These are phyloP conservation scores for Fraxinus nigra DNA, from an alignment of 305 asterid species.

Conservation along the genomic window DNA sequence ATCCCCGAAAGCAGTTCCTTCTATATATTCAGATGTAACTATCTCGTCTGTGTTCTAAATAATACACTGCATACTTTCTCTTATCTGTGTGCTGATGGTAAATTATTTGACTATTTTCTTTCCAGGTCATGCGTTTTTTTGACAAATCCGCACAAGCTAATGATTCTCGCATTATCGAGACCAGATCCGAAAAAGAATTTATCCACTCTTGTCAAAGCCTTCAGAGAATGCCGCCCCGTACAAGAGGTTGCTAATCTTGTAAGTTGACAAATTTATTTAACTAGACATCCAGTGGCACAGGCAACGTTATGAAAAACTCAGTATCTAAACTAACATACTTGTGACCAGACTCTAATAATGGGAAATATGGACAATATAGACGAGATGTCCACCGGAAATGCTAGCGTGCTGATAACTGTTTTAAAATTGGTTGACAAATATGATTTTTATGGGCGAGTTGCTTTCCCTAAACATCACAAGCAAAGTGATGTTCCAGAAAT, in stretches of 20 bases:
- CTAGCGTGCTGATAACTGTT: slow-evolving; percentile 65
- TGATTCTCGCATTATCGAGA: slow-evolving; percentile 81
- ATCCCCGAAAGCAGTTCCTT: slow-evolving; percentile 63
- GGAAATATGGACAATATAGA: slow-evolving; percentile 87
- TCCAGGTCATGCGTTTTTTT: slow-evolving; percentile 78
- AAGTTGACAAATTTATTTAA: slow-evolving; percentile 22
- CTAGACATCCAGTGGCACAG: neutral
- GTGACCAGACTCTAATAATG: slow-evolving; percentile 77
- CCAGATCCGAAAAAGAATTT: slow-evolving; percentile 87
- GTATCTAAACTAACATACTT: neutral
- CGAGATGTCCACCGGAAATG: slow-evolving; percentile 73
- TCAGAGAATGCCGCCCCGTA: slow-evolving; percentile 83
- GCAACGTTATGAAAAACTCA: neutral
- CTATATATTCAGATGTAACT: slow-evolving; percentile 82
- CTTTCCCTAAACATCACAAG: slow-evolving; percentile 88
- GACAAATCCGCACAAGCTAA: slow-evolving; percentile 90
- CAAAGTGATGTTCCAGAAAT: slow-evolving; percentile 85
- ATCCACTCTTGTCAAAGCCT: slow-evolving; percentile 77
- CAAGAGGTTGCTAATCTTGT: slow-evolving; percentile 90
- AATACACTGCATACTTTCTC: neutral
- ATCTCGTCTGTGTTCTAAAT: neutral
- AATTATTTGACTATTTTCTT: neutral
- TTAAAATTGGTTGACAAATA: slow-evolving; percentile 72
- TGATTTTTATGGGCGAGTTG: slow-evolving; percentile 87
- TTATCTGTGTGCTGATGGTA: too few relatives aligned